Evolutionary conservation across 345 rosid genomes (phyloP), one percentile per base, ranked within the genome.

Genomic region (Salix udensis): DNA sequence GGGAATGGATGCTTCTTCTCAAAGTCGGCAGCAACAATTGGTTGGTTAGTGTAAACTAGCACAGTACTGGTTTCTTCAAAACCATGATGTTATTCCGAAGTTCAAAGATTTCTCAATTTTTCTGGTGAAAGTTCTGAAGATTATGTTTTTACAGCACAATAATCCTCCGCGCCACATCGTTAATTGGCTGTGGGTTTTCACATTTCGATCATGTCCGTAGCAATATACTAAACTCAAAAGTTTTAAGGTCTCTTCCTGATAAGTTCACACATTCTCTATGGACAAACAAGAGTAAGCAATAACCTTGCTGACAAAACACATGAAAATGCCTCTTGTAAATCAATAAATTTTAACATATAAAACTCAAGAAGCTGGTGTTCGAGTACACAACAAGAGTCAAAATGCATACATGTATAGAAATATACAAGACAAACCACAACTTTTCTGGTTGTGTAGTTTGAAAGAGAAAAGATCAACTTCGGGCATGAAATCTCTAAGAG

Each of bases 311-410:
- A 10, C 28, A 58, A 58, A 10, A 58, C 64, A 58, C 9, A 21
- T n/a, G 64, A 58, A 10, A 58, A 58, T 58, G 64, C 28, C 4
- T 24, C n/a, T 24, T 55, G 11, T 8, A 72, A 72, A 39, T 36
- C 21, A 62, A 64, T 23, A 73, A 39, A 73, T 40, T 53, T 42
- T 18, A 42, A 74, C 60, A 44, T 6, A 53, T 19, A 42, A 37
- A 23, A 60, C 78, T 65, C 15, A 66, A 52, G 44, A 52, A 70
- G 71, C 28, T n/a, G 80, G 39, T 64, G 58, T 31, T 26, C 52
- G 6, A 53, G 37, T 36, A 39, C 75, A 77, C 75, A 64, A 40
- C 24, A 48, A 64, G 26, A 7, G 55, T 34, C 18, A 21, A n/a
- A 72, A 72, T 23, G 23, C 64, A 68, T 55, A 30, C 72, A 55